phyloP scores from a whole-genome alignment of 345 rosid genomes.

The Erodium maritimum region DNA sequence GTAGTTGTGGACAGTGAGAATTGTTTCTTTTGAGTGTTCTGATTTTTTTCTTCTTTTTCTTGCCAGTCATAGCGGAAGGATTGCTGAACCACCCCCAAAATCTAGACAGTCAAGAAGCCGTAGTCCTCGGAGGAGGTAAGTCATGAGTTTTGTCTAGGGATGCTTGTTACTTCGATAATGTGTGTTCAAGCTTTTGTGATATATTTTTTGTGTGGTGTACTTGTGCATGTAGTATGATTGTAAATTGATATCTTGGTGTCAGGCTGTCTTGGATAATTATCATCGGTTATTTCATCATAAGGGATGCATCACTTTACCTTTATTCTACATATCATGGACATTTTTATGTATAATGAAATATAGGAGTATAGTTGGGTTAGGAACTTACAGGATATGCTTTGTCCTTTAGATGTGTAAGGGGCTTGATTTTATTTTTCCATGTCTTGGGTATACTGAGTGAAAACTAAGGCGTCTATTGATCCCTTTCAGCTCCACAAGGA shows the following conservation, averaged over 20 bases:
- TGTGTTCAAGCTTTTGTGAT: not conserved
- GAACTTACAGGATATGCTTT: too few relatives aligned
- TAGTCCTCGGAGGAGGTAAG: conserved; percentile 32
- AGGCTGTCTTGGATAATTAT: not conserved
- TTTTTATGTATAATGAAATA: too few relatives aligned
- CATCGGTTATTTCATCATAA: not conserved
- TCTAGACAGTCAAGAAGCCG: conserved; percentile 35
- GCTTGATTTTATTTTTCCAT: too few relatives aligned
- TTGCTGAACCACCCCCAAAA: conserved; percentile 23
- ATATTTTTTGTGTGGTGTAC: not conserved
- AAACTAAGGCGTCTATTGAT: too few relatives aligned
- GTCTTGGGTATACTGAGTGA: too few relatives aligned
- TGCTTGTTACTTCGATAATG: not conserved
- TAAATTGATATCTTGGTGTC: not conserved
- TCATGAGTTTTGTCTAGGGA: not conserved
- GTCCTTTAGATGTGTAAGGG: too few relatives aligned
- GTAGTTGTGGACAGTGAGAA: not conserved
- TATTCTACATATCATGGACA: too few relatives aligned
- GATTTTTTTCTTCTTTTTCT: not conserved
- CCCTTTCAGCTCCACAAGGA: not conserved
- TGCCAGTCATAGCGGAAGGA: conserved; percentile 30
- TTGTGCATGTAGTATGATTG: too few relatives aligned
- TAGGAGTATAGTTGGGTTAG: too few relatives aligned
- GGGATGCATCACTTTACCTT: too few relatives aligned
- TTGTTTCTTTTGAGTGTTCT: not conserved